These are phyloP conservation scores for Priceomyces carsonii DNA, from an alignment of 805 yeast genomes.

Conservation along the genomic window DNA sequence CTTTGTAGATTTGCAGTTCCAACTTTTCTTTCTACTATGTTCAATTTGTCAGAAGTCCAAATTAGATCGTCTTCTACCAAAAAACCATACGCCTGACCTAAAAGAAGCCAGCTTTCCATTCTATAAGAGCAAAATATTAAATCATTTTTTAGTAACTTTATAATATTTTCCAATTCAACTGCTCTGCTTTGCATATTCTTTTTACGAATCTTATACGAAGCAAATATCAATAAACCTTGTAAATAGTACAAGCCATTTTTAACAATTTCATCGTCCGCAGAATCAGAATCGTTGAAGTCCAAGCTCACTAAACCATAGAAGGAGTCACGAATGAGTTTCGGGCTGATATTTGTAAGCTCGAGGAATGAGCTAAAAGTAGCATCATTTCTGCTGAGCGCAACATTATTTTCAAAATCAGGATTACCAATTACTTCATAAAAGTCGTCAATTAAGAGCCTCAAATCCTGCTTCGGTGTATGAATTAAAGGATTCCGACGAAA, in stretches of 20 bases:
- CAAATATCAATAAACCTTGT: constrained; percentile 66
- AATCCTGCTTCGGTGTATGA: constrained; percentile 63
- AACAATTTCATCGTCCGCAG: constrained; percentile 24
- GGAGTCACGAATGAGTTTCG: constrained; percentile 47
- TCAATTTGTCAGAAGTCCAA: constrained; percentile 88
- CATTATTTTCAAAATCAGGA: constrained; percentile 48
- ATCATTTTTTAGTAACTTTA: constrained; percentile 65
- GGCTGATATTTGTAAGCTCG: constrained; percentile 42
- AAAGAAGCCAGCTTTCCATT: constrained; percentile 81
- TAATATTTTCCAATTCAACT: constrained; percentile 76
- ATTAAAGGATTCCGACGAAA: constrained; percentile 60
- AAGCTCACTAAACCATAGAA: constrained; percentile 49
- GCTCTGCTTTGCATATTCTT: constrained; percentile 78
- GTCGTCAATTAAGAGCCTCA: constrained; percentile 70
- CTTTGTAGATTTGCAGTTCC: constrained; percentile 66
- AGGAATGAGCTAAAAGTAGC: constrained; percentile 48
- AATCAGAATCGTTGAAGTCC: constrained; percentile 28
- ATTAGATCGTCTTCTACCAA: constrained; percentile 85
- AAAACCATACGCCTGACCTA: constrained; percentile 77
- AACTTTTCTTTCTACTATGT: constrained; percentile 58
- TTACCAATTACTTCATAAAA: constrained; percentile 72
- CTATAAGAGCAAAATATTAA: constrained; percentile 64
- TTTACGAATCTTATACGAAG: constrained; percentile 70
- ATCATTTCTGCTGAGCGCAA: constrained; percentile 46
- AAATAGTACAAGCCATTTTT: constrained; percentile 64